Base-by-base conservation (phyloP, 306 rosid genomes). In the Comarum palustre region DNA sequence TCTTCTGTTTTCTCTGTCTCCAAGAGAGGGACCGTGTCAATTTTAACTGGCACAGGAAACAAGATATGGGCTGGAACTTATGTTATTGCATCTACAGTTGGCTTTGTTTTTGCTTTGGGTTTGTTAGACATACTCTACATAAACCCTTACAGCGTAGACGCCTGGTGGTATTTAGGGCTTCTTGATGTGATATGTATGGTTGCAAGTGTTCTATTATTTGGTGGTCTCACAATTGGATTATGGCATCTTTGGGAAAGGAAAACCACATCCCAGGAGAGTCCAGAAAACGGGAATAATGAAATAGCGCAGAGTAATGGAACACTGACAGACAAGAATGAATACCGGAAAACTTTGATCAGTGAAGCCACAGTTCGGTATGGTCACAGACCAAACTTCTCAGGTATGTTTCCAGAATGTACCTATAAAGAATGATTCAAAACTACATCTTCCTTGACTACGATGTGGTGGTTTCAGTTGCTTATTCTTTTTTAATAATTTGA, bases 101-200 rank as follows among this genome's bases (percentile, higher is more conserved):
- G 92, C 16, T 82, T 88, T 83, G 77, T 86, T 72, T 24, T 86
- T 52, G 60, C 73, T n/a, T 25, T 86, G 54, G n/a, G 29, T 59
- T 74, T 88, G 77, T 62, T 88, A 74, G 47, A 86, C 32, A 41
- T 67, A 46, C 78, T 43, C 77, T 86, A 88, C 75, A 82, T 88
- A 73, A 80, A 78, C 22, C 92, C 92, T 62, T 84, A 9, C 80
- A 80, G 79, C 36, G 67, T 88, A 31, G 12, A 43, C 0, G 22
- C 22, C 71, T 86, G 92, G 92, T 88, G 92, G 92, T 88, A 88
- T 82, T 83, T 73, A 73, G 92, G 92, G 75, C 70, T 88, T 34
- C 85, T 88, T 39, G 71, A 69, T 73, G 78, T 84, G 19, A 64
- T 64, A 14, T 82, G 84, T 79, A 88, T 88, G 92, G 78, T 80